Percentiles rank a stretch among this genome's conserved stretches.
Conservation (phyloP, 2,329 filamentous ascomycete genomes). For the Cladosporium austrohemisphaericum region DNA sequence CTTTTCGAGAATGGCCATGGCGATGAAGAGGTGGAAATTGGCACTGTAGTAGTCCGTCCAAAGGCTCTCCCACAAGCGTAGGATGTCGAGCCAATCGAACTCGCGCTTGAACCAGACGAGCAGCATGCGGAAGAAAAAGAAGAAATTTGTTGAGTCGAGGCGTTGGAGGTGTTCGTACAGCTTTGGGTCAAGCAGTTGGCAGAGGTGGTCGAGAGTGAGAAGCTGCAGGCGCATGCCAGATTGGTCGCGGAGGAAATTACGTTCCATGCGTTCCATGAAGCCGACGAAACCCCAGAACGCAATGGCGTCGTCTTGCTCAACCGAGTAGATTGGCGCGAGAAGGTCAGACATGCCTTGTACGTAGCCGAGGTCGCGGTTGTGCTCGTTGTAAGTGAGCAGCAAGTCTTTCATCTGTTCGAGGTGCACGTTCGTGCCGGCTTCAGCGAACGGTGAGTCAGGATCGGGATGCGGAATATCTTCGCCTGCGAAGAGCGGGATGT, state of each 20-base stretch:
- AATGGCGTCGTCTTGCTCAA: slow-evolving; percentile 93
- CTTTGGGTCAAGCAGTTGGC: slow-evolving; percentile 94
- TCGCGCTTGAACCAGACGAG: slow-evolving; percentile 99
- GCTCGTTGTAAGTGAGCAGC: slow-evolving; percentile 97
- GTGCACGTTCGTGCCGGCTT: slow-evolving; percentile 91
- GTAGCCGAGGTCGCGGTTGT: slow-evolving; percentile 91
- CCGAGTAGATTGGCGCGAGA: slow-evolving; percentile 90
- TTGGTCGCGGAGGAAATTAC: slow-evolving; percentile 93
- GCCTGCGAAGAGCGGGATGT: slow-evolving; percentile 89
- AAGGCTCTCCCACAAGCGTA: slow-evolving; percentile 84
- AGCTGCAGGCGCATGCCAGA: slow-evolving; percentile 94
- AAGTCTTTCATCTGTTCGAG: slow-evolving; percentile 99
- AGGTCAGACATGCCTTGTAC: slow-evolving; percentile 99
- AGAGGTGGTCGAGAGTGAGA: slow-evolving; percentile 84
- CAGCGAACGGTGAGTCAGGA: slow-evolving; percentile 89
- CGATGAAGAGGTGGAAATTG: slow-evolving; percentile 92
- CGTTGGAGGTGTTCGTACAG: slow-evolving; percentile 85
- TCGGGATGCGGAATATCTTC: slow-evolving; percentile 97
- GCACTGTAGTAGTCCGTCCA: slow-evolving; percentile 91
- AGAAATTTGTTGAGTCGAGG: slow-evolving; percentile 96
- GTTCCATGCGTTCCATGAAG: slow-evolving; percentile 98
- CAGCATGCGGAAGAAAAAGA: slow-evolving; percentile 99
- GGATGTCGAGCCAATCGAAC: slow-evolving; percentile 82
- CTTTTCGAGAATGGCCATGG: slow-evolving; percentile 89
- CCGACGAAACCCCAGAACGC: slow-evolving; percentile 95